Evolutionary conservation across 441 rosid genomes (phyloP).

Genomic region (Omphalea diandra): DNA sequence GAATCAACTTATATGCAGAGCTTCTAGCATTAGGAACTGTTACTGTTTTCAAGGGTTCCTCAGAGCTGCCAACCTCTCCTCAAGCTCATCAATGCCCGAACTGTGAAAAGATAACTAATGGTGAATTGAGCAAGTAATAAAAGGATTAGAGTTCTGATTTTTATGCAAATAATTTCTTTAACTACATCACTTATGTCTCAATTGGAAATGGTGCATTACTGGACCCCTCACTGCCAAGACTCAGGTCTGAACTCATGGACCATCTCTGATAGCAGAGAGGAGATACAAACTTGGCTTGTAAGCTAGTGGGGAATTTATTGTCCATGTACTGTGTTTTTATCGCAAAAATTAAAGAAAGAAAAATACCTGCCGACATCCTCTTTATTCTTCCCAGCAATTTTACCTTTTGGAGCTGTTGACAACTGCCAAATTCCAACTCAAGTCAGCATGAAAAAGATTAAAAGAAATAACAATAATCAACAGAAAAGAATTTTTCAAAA

Average conservation of each 20-base stretch:
- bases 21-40: constrained; percentile 2
- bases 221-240: not conserved
- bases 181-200: no score
- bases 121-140: constrained; percentile 2
- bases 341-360: not conserved
- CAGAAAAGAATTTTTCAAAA: constrained; percentile 4
- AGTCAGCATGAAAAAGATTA: constrained; percentile 13
- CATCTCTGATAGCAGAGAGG: not conserved
- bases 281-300: not conserved
- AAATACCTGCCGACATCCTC: constrained; percentile 66
- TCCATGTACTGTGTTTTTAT: not conserved
- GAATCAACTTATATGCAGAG: constrained; percentile 4
- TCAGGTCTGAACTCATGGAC: not conserved
- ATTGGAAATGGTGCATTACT: not conserved
- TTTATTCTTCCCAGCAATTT: constrained; percentile 62
- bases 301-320: not conserved
- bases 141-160: not conserved
- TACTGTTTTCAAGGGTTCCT: constrained; percentile 51
- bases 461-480: not conserved
- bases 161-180: not conserved
- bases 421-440: constrained; percentile 45
- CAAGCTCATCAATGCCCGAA: constrained; percentile 71
- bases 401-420: constrained; percentile 78
- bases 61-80: constrained; percentile 87
- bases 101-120: constrained; percentile 35